Conservation (phyloP, 2,329 filamentous ascomycete genomes). For the Colletotrichum agaves region DNA sequence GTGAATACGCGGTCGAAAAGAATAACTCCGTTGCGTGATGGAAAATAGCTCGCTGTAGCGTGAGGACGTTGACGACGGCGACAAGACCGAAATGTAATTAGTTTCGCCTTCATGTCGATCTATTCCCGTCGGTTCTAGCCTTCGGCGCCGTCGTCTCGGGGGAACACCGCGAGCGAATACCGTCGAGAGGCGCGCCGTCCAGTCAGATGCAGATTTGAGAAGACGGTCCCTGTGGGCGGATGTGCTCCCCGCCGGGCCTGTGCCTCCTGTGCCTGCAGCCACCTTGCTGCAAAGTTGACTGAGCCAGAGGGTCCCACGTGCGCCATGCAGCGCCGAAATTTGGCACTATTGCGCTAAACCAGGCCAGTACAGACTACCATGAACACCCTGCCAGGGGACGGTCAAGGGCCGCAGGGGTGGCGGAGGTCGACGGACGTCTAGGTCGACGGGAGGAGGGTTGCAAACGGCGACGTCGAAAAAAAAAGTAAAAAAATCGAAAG, state of each 20-base stretch:
- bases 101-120: not conserved
- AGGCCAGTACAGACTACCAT: constrained; percentile 13
- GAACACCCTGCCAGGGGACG: constrained; percentile 18
- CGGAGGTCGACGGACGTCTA: constrained; percentile 3
- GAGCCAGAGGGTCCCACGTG: constrained; percentile 35
- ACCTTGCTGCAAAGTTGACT: constrained; percentile 36
- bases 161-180: not conserved
- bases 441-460: constrained; percentile 28
- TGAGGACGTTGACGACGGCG: not conserved
- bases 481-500: constrained; percentile 34
- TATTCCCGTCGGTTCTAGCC: constrained; percentile 14
- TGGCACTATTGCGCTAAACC: constrained; percentile 28
- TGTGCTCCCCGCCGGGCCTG: constrained; percentile 25
- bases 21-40: not conserved
- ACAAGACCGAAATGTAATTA: not conserved
- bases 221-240: constrained; percentile 16
- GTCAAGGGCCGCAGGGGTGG: constrained; percentile 27
- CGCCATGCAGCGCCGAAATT: constrained; percentile 36
- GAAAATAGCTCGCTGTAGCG: constrained; percentile 5
- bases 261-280: constrained; percentile 24
- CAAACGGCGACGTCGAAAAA: constrained; percentile 23
- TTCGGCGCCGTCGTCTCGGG: not conserved
- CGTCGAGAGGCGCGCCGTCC: constrained; percentile 3
- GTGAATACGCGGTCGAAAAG: constrained; percentile 16
- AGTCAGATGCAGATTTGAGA: constrained; percentile 18